Evolutionary conservation across 305 asterid genomes (phyloP), one percentile per base, ranked within the genome.

Genomic region (Fraxinus dipetala): DNA sequence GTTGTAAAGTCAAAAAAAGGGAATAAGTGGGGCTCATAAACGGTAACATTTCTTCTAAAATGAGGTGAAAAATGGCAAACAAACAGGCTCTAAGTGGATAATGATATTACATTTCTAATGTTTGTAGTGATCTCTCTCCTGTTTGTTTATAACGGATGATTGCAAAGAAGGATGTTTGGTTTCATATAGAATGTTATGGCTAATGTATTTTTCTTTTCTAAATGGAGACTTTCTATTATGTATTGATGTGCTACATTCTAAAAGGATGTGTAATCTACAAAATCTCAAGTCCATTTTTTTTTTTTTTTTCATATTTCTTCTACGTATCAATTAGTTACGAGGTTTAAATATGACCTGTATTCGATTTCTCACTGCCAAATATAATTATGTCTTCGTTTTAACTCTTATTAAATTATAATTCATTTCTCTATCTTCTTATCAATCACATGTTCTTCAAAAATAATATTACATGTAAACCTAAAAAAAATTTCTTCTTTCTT

Each of bases 121-220:
- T 30, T 70, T 70, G 43, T 70, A 70, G 45, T 16, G 24, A 70
- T 31, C 0, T 32, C 43, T 54, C 65, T 31, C 24, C 26, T 14
- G 76, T 70, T 70, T 70, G 76, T 32, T 70, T 31, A 31, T 70
- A 70, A 70, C 76, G 35, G 43, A 70, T 70, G 22, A 32, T 70
- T 32, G 43, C 76, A 70, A 32, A 70, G 76, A 32, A 70, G 8
- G 76, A 70, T 70, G 76, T 31, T 31, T 70, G 43, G 76, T 70
- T 70, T 70, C 43, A 14, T 67, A 2, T 70, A 13, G 43, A 31
- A 31, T 70, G 8, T 13, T 70, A 16, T 16, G 76, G 45, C 45
- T 69, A 28, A 63, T 69, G n/a, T 14, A 30, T 28, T 70, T 69
- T 31, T 32, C 20, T 2, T 70, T 70, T 31, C 35, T 54, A 54